Conservation (phyloP, 2,329 filamentous ascomycete genomes). For the Alternaria arborescens region DNA sequence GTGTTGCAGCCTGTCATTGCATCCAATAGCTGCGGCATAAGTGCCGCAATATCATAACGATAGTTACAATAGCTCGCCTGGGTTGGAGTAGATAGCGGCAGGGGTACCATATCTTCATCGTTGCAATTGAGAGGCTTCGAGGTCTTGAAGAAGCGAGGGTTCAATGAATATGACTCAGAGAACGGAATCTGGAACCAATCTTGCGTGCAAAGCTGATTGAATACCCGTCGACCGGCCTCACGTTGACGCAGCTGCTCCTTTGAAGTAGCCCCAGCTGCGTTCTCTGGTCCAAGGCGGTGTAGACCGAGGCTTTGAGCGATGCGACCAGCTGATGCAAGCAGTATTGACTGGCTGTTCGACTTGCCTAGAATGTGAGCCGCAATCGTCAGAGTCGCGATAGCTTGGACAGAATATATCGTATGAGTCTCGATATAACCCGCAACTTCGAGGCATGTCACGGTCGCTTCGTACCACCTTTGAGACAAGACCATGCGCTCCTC, state of each 20-base stretch:
- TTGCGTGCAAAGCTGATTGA: conserved; percentile 52
- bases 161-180: conserved; percentile 51
- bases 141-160: conserved; percentile 40
- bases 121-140: conserved; percentile 46
- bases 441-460: conserved; percentile 54
- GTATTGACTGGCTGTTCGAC: conserved; percentile 56
- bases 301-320: conserved; percentile 59
- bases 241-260: conserved; percentile 24
- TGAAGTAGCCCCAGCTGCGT: not conserved
- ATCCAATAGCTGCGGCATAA: conserved; percentile 52
- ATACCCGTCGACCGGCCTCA: conserved; percentile 49
- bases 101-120: conserved; percentile 34
- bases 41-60: conserved; percentile 48
- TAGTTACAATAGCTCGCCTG: conserved; percentile 47
- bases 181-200: conserved; percentile 55
- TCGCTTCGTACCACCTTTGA: conserved; percentile 56
- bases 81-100: conserved; percentile 34
- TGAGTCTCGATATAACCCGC: conserved; percentile 53
- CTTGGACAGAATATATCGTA: conserved; percentile 55
- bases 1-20: conserved; percentile 48
- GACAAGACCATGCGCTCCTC: conserved; percentile 51
- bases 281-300: conserved; percentile 48
- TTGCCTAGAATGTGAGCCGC: conserved; percentile 58
- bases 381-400: conserved; percentile 57
- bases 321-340: conserved; percentile 56